Conservation (phyloP, 108 stramenopile species). For the Aurantiochytrium sp. region DNA sequence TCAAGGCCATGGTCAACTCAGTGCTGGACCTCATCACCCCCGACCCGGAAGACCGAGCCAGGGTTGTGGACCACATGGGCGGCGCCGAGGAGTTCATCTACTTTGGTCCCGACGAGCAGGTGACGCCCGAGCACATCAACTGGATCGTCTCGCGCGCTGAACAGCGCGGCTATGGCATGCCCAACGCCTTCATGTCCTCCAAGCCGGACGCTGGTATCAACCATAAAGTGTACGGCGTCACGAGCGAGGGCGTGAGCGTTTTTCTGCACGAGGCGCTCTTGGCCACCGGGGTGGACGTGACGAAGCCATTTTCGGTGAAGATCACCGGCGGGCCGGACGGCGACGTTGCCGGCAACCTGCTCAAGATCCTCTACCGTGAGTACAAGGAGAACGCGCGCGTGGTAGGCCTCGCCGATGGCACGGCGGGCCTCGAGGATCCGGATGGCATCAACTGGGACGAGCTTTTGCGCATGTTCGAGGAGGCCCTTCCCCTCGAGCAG, state of each 20-base stretch:
- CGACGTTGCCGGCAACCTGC: slow-evolving; percentile 94
- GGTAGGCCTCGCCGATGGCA: slow-evolving; percentile 90
- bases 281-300: not conserved
- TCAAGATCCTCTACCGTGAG: slow-evolving; percentile 87
- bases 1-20: slow-evolving; percentile 91
- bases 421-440: slow-evolving; percentile 92
- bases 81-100: slow-evolving; percentile 88
- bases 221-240: slow-evolving; percentile 95
- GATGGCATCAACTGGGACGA: slow-evolving; percentile 80
- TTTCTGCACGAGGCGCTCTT: slow-evolving; percentile 87
- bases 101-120: slow-evolving; percentile 96
- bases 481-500: slow-evolving; percentile 66
- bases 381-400: slow-evolving; percentile 88
- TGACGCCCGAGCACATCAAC: slow-evolving; percentile 87
- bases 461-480: slow-evolving; percentile 75
- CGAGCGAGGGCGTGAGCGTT: slow-evolving; percentile 88
- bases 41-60: slow-evolving; percentile 72
- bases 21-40: slow-evolving; percentile 86
- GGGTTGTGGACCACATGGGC: slow-evolving; percentile 74
- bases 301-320: slow-evolving; percentile 75
- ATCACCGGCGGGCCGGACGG: slow-evolving; percentile 97
- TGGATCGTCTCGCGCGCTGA: slow-evolving; percentile 88
- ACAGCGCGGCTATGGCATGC: slow-evolving; percentile 77
- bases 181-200: slow-evolving; percentile 92
- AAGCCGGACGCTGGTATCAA: slow-evolving; percentile 93